Evolutionary conservation across 352 stramenopile species (phyloP).

Genomic region (Phytophthora syringae): DNA sequence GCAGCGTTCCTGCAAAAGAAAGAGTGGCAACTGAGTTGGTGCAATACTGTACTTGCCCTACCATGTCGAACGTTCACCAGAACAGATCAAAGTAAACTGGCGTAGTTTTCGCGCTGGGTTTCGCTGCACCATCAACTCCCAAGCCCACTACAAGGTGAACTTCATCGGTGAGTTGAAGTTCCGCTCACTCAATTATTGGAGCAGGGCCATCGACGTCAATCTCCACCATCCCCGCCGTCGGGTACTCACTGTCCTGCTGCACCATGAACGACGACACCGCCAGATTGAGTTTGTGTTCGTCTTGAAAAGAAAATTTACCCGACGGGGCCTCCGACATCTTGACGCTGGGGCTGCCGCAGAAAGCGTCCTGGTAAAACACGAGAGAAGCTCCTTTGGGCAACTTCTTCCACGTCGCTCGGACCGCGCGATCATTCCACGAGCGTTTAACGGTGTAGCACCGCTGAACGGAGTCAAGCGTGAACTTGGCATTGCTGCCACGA

Average conservation of each 20-base stretch:
- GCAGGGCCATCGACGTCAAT: constrained; percentile 15
- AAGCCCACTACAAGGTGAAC: no score
- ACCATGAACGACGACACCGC: constrained; percentile 31
- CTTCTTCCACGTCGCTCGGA: constrained; percentile 23
- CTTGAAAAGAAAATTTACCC: constrained; percentile 25
- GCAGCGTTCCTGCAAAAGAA: no score
- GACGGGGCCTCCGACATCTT: constrained; percentile 4
- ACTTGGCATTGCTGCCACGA: constrained; percentile 23
- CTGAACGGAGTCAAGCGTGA: constrained; percentile 19
- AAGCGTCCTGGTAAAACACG: constrained; percentile 17
- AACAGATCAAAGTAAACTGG: no score
- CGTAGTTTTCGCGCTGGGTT: no score
- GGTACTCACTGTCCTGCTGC: constrained; percentile 6
- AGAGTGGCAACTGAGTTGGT: no score
- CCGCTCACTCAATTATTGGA: background rate
- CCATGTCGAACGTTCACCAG: no score
- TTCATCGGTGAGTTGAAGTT: no score
- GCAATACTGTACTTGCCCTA: no score
- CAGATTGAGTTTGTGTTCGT: constrained; percentile 17
- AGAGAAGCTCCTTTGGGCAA: constrained; percentile 10
- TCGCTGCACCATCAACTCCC: no score
- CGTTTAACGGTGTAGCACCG: constrained; percentile 27
- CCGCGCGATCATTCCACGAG: constrained; percentile 27
- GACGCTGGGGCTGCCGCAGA: constrained; percentile 7
- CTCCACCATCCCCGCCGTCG: constrained; percentile 6